Conservation (phyloP, 441 rosid genomes). For the Adansonia grandidieri region DNA sequence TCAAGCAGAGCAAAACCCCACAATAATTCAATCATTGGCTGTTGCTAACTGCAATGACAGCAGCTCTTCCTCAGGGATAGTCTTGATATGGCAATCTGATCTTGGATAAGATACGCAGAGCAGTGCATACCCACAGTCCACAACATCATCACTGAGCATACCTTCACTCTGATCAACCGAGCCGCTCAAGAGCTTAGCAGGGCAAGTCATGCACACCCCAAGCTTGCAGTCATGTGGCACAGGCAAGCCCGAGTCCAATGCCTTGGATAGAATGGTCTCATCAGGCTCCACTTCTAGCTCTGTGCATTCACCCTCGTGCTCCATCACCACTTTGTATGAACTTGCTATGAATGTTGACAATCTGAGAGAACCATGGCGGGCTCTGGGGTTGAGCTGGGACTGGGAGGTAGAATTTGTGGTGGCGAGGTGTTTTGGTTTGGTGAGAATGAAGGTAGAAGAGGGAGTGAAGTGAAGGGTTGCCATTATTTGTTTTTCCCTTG, state of each 20-base stretch:
- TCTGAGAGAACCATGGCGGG: constrained; percentile 32
- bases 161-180: constrained; percentile 75
- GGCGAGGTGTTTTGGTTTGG: neutral
- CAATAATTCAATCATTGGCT: constrained; percentile 61
- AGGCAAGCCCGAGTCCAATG: constrained; percentile 60
- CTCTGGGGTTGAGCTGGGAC: constrained; percentile 35
- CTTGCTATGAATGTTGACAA: constrained; percentile 32
- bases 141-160: constrained; percentile 94
- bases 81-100: constrained; percentile 79
- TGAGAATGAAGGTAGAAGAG: neutral
- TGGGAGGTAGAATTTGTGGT: constrained; percentile 25
- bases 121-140: constrained; percentile 78
- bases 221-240: constrained; percentile 75
- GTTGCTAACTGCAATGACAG: constrained; percentile 81
- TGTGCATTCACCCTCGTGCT: constrained; percentile 64
- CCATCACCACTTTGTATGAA: constrained; percentile 77
- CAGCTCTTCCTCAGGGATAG: constrained; percentile 90
- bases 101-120: constrained; percentile 78
- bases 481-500: neutral
- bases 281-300: constrained; percentile 81
- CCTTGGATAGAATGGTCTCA: constrained; percentile 84
- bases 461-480: neutral
- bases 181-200: constrained; percentile 58
- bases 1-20: neutral
- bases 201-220: constrained; percentile 99